A percentile compares a stretch with the other conserved stretches of the same genome.
Conservation (phyloP, 1,284 basidiomycete genomes). For the Porogramme epimiltina region DNA sequence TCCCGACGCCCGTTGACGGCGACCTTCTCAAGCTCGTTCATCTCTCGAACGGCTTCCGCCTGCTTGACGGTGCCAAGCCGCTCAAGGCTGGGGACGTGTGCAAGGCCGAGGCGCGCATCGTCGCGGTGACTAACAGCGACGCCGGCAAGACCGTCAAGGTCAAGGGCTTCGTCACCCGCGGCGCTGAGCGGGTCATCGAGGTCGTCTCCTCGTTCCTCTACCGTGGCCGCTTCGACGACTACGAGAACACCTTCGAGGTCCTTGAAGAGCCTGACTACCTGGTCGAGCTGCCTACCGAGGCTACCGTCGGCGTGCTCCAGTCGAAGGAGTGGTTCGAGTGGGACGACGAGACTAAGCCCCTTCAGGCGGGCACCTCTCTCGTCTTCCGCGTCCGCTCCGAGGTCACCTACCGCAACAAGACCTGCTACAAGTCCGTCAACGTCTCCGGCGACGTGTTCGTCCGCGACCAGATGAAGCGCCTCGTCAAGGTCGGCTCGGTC, state of each 20-base stretch:
- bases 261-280: constrained; percentile 88
- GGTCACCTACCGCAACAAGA: constrained; percentile 90
- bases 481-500: constrained; percentile 87
- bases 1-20: constrained; percentile 89
- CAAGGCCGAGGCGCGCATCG: constrained; percentile 86
- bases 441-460: constrained; percentile 87
- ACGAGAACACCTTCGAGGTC: constrained; percentile 93
- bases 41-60: constrained; percentile 94
- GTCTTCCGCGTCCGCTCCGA: constrained; percentile 89
- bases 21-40: constrained; percentile 96
- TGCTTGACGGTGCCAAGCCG: constrained; percentile 77
- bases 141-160: constrained; percentile 95
- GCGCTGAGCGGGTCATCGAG: constrained; percentile 83
- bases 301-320: constrained; percentile 86
- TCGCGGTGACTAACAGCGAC: constrained; percentile 89
- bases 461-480: constrained; percentile 82
- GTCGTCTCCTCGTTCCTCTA: constrained; percentile 96
- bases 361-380: constrained; percentile 80
- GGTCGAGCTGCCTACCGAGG: constrained; percentile 76
- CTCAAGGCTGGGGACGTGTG: constrained; percentile 89
- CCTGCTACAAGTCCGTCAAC: constrained; percentile 79
- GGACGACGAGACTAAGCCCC: constrained; percentile 82
- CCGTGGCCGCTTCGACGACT: constrained; percentile 93
- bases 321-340: constrained; percentile 99
- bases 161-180: constrained; percentile 82